phyloP scores from a whole-genome alignment of 106 monocot genomes.

The Allium fistulosum region DNA sequence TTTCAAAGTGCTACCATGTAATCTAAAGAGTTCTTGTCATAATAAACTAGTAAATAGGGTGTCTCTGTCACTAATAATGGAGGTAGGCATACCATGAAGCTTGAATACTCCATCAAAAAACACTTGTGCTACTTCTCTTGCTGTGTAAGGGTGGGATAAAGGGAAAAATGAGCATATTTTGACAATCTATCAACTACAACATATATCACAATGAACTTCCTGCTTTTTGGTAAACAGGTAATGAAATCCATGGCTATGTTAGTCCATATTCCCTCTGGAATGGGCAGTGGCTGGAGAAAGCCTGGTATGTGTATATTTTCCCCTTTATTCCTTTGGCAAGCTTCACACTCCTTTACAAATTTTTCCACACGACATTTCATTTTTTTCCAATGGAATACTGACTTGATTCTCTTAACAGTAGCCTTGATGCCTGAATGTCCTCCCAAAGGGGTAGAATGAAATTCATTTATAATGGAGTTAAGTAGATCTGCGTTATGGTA shows the following conservation, averaged over 20 bases:
- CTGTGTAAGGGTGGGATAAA: background rate
- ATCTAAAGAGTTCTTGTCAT: background rate
- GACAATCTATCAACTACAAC: background rate
- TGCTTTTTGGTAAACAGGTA: too few relatives aligned
- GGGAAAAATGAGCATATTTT: background rate
- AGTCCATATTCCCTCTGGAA: too few relatives aligned
- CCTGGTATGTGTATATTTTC: too few relatives aligned
- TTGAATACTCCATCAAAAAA: background rate
- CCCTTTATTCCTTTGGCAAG: too few relatives aligned
- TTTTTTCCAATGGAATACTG: too few relatives aligned
- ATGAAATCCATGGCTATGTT: too few relatives aligned
- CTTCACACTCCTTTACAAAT: too few relatives aligned
- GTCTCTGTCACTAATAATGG: background rate
- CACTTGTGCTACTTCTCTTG: background rate
- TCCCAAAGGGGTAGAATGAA: background rate
- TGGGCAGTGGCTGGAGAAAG: too few relatives aligned
- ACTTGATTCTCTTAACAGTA: background rate
- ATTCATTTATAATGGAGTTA: background rate
- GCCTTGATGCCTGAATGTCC: background rate
- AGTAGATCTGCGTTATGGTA: background rate
- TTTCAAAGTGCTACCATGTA: background rate
- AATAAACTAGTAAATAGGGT: background rate
- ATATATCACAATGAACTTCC: background rate
- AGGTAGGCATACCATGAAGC: background rate
- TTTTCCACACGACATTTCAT: too few relatives aligned